Evolutionary conservation across 176 grass and related monocot species (phyloP).

Genomic region (Themeda triandra): DNA sequence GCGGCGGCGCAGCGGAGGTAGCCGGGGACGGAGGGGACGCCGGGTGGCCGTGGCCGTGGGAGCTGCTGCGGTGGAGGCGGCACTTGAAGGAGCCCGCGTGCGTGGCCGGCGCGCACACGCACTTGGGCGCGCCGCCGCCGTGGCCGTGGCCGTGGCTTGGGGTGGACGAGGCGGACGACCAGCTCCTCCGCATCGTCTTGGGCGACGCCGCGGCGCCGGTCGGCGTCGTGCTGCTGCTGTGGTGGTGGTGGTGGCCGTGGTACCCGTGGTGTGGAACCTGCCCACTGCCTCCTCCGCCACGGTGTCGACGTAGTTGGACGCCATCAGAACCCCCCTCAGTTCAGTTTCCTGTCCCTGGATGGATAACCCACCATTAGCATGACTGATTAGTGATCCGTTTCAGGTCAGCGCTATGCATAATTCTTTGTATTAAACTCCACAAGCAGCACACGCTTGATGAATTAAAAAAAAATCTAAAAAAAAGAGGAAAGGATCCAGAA

Average conservation of each 20-base stretch:
- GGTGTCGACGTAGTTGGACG: slow-evolving; percentile 70
- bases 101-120: slow-evolving; percentile 89
- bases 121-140: slow-evolving; percentile 40
- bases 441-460: background rate
- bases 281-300: slow-evolving; percentile 36
- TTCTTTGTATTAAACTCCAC: background rate
- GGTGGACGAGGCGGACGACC: slow-evolving; percentile 33
- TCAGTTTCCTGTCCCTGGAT: background rate
- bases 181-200: slow-evolving; percentile 32
- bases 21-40: slow-evolving; percentile 15
- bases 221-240: slow-evolving; percentile 35
- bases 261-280: slow-evolving; percentile 37
- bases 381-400: background rate
- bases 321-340: slow-evolving; percentile 30
- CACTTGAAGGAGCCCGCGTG: slow-evolving; percentile 89
- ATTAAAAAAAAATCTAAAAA: background rate
- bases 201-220: slow-evolving; percentile 51
- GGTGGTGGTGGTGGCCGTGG: slow-evolving; percentile 5
- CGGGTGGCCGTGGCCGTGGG: slow-evolving; percentile 23
- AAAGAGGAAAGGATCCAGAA: background rate
- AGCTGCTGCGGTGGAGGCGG: slow-evolving; percentile 66
- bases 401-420: background rate
- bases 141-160: slow-evolving; percentile 16
- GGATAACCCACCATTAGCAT: background rate
- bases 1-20: background rate